Conservation (phyloP, 805 yeast species). For the Wickerhamiella cacticola region DNA sequence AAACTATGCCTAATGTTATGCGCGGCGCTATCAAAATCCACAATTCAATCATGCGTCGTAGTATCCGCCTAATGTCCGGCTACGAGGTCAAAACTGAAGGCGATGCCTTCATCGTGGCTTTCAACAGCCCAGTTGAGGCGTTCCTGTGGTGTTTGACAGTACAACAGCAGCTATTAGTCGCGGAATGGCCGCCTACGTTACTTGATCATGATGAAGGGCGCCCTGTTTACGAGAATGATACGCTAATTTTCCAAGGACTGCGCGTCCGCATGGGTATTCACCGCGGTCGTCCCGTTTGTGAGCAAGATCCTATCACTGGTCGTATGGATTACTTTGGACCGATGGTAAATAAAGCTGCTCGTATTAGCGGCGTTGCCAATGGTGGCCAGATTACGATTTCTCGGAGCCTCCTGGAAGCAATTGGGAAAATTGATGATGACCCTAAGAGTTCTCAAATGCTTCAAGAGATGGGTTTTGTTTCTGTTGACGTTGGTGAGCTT, state of each 20-base stretch:
- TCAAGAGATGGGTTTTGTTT: constrained; percentile 55
- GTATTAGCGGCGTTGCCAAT: constrained; percentile 89
- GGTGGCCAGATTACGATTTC: constrained; percentile 96
- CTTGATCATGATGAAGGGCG: constrained; percentile 74
- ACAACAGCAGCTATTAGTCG: constrained; percentile 67
- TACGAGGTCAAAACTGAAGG: constrained; percentile 99
- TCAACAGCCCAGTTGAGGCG: constrained; percentile 84
- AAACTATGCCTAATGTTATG: constrained; percentile 84
- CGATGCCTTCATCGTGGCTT: constrained; percentile 96
- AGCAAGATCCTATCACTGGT: constrained; percentile 82
- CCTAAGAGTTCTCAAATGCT: constrained; percentile 25
- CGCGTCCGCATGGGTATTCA: constrained; percentile 97
- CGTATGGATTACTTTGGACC: constrained; percentile 99
- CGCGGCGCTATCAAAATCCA: constrained; percentile 92
- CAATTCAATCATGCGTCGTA: constrained; percentile 88
- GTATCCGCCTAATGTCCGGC: constrained; percentile 84
- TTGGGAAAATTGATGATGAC: constrained; percentile 24
- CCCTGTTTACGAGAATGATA: constrained; percentile 45
- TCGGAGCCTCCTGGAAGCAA: constrained; percentile 65
- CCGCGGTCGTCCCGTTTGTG: constrained; percentile 97
- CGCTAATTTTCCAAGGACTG: constrained; percentile 67
- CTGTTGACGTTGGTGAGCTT: constrained; percentile 66
- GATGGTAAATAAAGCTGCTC: constrained; percentile 89
- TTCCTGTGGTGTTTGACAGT: constrained; percentile 90
- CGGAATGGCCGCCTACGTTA: constrained; percentile 94